These are phyloP conservation scores for Lichtheimia corymbifera DNA, from an alignment of 371 early-diverging fungal genomes.

Conservation along the genomic window DNA sequence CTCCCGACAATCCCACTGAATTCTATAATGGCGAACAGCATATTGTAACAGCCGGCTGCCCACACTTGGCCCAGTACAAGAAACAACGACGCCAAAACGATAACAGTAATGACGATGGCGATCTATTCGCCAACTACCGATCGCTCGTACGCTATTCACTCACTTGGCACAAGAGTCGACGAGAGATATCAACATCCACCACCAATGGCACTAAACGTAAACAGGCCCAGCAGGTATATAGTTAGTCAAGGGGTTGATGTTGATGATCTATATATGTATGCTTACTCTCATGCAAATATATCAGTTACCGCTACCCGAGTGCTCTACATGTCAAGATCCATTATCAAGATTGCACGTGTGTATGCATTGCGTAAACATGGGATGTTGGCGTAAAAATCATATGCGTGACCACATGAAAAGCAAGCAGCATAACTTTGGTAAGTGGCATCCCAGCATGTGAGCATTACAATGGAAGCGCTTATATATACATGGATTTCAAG, in stretches of 20 bases:
- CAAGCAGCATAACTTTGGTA: conserved; percentile 68
- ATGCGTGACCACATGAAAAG: conserved; percentile 62
- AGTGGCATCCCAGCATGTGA: neutral
- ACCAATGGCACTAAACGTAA: conserved; percentile 22
- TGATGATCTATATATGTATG: neutral
- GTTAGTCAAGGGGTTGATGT: too few relatives aligned
- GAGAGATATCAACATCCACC: neutral
- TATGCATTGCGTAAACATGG: conserved; percentile 67
- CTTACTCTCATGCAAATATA: neutral
- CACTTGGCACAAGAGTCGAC: conserved; percentile 30
- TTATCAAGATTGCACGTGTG: conserved; percentile 80
- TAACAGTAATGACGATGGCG: conserved; percentile 12
- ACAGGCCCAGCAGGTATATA: conserved; percentile 14
- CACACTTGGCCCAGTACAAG: conserved; percentile 34
- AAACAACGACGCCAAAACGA: conserved; percentile 17
- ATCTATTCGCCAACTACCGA: conserved; percentile 34
- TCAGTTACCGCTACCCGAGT: conserved; percentile 72
- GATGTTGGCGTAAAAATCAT: conserved; percentile 72
- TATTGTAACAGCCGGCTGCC: conserved; percentile 33
- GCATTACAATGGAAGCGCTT: neutral
- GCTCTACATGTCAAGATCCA: conserved; percentile 63
- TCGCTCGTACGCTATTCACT: conserved; percentile 38
- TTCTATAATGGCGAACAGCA: conserved; percentile 30
- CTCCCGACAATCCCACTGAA: conserved; percentile 34
- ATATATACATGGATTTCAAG: conserved; percentile 9